Conservation (phyloP, 2,329 filamentous ascomycete genomes). For the Pseudocercospora crystallina region DNA sequence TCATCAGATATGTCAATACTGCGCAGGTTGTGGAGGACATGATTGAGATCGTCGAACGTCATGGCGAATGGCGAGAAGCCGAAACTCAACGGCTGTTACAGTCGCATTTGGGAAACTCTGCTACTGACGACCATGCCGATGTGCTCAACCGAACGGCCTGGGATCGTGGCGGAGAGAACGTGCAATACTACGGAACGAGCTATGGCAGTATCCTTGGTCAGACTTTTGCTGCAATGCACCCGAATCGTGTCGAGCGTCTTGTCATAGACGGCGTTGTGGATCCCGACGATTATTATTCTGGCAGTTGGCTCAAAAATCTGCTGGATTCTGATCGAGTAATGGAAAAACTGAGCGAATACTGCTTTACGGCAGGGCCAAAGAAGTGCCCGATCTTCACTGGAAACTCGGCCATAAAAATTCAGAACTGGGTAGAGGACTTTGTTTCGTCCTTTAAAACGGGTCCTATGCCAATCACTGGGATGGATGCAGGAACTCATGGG, state of each 20-base stretch:
- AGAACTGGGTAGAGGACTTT: background rate
- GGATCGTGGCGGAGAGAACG: constrained; percentile 30
- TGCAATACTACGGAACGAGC: constrained; percentile 42
- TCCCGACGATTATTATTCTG: background rate
- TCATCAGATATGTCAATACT: constrained; percentile 48
- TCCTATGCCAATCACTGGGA: background rate
- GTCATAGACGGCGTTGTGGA: constrained; percentile 42
- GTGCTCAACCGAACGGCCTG: too few species aligned
- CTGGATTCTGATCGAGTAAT: constrained; percentile 3
- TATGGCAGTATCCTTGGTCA: constrained; percentile 44
- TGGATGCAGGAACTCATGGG: background rate
- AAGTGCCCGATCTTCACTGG: constrained; percentile 7
- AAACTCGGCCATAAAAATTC: constrained; percentile 2
- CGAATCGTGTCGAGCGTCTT: constrained; percentile 35
- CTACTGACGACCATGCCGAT: too few species aligned
- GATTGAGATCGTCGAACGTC: constrained; percentile 48
- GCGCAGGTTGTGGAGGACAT: constrained; percentile 51
- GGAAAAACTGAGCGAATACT: constrained; percentile 1
- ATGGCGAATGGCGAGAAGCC: constrained; percentile 35
- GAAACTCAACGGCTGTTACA: constrained; percentile 33
- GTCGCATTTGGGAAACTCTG: constrained; percentile 28
- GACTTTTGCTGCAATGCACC: constrained; percentile 41
- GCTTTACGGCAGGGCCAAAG: constrained; percentile 3
- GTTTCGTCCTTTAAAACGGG: constrained; percentile 2
- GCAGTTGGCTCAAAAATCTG: constrained; percentile 1